Percentiles rank a stretch among this genome's conserved stretches.
These are phyloP conservation scores for Harrya chromipes DNA, from an alignment of 768 basidiomycete genomes.

Conservation along the genomic window DNA sequence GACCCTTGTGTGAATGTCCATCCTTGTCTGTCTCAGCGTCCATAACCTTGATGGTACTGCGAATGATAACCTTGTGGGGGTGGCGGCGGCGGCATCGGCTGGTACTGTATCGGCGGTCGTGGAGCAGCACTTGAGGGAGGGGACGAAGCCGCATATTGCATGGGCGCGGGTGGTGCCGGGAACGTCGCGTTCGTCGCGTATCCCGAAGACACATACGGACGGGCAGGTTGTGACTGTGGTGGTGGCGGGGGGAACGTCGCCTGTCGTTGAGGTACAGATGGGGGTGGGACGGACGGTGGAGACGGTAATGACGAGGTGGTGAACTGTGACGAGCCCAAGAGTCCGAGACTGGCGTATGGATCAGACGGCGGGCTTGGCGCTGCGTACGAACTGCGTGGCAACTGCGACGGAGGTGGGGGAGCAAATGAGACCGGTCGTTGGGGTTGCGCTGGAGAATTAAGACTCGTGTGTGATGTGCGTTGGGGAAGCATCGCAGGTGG, in stretches of 20 bases:
- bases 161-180: slow-evolving; percentile 30
- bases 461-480: slow-evolving; percentile 22
- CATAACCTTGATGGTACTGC: slow-evolving; percentile 32
- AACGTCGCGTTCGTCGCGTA: slow-evolving; percentile 14
- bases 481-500: slow-evolving; percentile 31
- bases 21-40: slow-evolving; percentile 15
- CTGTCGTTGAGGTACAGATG: slow-evolving; percentile 25
- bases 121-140: slow-evolving; percentile 10
- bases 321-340: slow-evolving; percentile 24
- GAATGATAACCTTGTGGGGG: slow-evolving; percentile 30
- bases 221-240: slow-evolving; percentile 17
- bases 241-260: slow-evolving; percentile 21
- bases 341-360: slow-evolving; percentile 36
- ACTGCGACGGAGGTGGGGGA: slow-evolving; percentile 13
- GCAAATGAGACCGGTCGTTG: slow-evolving; percentile 20
- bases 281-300: slow-evolving; percentile 17
- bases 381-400: slow-evolving; percentile 25
- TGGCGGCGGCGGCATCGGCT: slow-evolving; percentile 29
- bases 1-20: background rate
- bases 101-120: slow-evolving; percentile 26
- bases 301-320: background rate
- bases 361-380: slow-evolving; percentile 24
- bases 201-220: slow-evolving; percentile 17
- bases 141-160: slow-evolving; percentile 23
- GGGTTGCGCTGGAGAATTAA: slow-evolving; percentile 14